Evolutionary conservation across 257 asterid genomes (phyloP).

Genomic region (Solanum lycopersicoides): DNA sequence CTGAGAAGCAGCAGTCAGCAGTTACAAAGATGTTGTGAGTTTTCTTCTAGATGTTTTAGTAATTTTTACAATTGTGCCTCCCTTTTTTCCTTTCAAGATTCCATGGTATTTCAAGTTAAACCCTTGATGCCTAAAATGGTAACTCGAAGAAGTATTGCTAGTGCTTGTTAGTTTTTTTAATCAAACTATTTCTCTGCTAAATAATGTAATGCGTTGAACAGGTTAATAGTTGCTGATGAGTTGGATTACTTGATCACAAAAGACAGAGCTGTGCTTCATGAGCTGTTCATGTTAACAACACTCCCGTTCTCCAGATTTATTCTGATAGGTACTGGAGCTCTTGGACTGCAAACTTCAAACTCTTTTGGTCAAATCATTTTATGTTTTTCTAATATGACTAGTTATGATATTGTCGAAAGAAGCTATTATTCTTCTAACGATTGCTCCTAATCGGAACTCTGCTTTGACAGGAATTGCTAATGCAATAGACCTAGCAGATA

Average conservation of each 20-base stretch:
- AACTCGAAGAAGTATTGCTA: background rate
- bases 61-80: background rate
- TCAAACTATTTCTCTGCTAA: background rate
- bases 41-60: background rate
- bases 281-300: constrained; percentile 86
- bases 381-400: background rate
- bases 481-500: constrained; percentile 94
- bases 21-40: constrained; percentile 66
- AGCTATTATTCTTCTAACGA: background rate
- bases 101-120: background rate
- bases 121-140: background rate
- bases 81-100: background rate
- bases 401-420: background rate
- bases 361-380: background rate
- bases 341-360: background rate
- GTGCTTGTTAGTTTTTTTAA: background rate
- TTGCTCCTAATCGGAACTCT: constrained; percentile 10
- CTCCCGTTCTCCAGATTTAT: constrained; percentile 87
- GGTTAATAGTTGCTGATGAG: constrained; percentile 84
- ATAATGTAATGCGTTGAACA: constrained; percentile 8
- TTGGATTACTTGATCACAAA: constrained; percentile 89
- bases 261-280: constrained; percentile 82
- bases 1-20: constrained; percentile 41
- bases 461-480: constrained; percentile 76
- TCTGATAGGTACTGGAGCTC: constrained; percentile 50